Conservation (phyloP, 305 asterid species). For the Fraxinus floribunda region DNA sequence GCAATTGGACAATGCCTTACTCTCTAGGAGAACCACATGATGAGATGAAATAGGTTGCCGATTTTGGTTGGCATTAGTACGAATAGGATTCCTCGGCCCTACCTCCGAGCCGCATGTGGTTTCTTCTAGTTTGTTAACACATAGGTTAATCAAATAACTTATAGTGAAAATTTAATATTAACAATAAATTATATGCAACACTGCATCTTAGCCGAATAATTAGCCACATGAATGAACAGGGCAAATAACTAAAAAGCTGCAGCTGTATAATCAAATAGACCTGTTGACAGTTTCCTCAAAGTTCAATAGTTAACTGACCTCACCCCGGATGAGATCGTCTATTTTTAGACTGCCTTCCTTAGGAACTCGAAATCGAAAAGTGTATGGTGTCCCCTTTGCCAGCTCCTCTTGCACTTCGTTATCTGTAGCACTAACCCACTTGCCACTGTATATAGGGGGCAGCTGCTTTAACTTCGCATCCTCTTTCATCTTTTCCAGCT, state of each 20-base stretch:
- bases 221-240: background rate
- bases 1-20: background rate
- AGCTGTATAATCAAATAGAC: background rate
- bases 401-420: slow-evolving; percentile 67
- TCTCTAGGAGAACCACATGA: background rate
- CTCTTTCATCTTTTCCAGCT: slow-evolving; percentile 88
- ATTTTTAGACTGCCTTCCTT: slow-evolving; percentile 70
- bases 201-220: background rate
- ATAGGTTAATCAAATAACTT: background rate
- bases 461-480: slow-evolving; percentile 76
- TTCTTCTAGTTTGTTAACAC: background rate
- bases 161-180: background rate
- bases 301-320: slow-evolving; percentile 43
- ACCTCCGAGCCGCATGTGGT: background rate
- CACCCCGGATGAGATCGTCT: slow-evolving; percentile 86
- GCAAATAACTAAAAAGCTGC: background rate
- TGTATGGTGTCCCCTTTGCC: slow-evolving; percentile 77
- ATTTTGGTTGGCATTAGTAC: background rate
- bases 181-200: background rate
- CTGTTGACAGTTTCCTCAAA: background rate
- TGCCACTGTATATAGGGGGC: slow-evolving; percentile 87
- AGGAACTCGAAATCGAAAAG: slow-evolving; percentile 88
- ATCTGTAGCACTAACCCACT: slow-evolving; percentile 82
- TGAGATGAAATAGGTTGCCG: background rate
- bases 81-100: background rate